Base-by-base conservation (phyloP, 208 protist genomes). In the Acanthamoeba culbertsoni region DNA sequence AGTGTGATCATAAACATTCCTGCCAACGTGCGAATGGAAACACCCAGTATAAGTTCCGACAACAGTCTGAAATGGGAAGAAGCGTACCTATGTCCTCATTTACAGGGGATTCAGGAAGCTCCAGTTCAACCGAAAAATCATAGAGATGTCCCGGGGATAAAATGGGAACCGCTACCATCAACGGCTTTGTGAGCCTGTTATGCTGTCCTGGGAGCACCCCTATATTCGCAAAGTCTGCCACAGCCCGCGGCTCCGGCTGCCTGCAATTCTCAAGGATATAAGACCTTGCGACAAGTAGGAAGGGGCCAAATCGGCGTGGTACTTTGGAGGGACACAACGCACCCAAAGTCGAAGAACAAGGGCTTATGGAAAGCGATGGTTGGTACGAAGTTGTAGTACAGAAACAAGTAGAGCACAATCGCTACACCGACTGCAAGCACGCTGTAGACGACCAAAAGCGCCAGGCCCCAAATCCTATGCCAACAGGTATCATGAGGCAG, bases 341-440 rank as follows among this genome's bases (percentile, higher is more conserved):
- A 86, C 75, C n/a, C 40, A 55, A 86, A 86, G 40, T 59, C 46
- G 55, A 86, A 86, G 75, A 31, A 86, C 8, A 86, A 7, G 28
- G 75, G 75, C 75, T 57, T 28, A 28, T 86, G 75, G 75, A 86
- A 86, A 43, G 75, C 43, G 75, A 86, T 53, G 43, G 40, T 59
- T 18, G 75, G 75, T 43, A 86, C 75, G 75, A 86, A 86, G 75
- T 86, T 86, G 75, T 62, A 31, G 75, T 86, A 86, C 14, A 86
- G 75, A 43, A 86, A 86, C 18, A 59, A 28, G 40, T 86, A 86
- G 42, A 57, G 5, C 37, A 86, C 46, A 4, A 53, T 14, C 75
- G 75, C 75, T 43, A 86, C 75, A 4, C 14, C 46, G 3, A 26
- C 28, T 3, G 75, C 75, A 23, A 53, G 42, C 48, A 35, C 23